These are phyloP conservation scores for Monilinia laxa DNA, from an alignment of 2,329 filamentous ascomycete species.

Conservation along the genomic window DNA sequence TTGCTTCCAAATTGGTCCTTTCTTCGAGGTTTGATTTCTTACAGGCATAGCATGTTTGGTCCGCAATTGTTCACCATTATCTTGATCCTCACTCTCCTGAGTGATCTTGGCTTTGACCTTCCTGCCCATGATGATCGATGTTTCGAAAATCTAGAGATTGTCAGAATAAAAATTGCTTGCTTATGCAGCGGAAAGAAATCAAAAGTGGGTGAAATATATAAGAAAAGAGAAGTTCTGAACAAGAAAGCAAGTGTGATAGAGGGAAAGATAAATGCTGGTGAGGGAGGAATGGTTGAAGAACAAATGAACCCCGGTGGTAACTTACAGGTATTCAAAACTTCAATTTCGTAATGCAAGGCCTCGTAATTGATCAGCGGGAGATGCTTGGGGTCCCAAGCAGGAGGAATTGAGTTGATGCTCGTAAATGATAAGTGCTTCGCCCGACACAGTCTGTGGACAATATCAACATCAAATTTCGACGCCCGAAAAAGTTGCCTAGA, in stretches of 20 bases:
- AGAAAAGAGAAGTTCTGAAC: background rate
- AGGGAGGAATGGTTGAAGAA: background rate
- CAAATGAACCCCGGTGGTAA: background rate
- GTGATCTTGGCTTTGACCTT: background rate
- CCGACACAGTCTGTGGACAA: background rate
- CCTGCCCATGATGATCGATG: background rate
- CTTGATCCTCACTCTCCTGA: background rate
- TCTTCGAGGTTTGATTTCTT: background rate
- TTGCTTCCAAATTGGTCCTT: slow-evolving; percentile 2
- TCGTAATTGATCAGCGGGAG: background rate
- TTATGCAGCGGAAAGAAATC: background rate
- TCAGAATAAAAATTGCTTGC: background rate
- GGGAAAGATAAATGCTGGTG: background rate
- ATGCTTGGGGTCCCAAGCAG: background rate
- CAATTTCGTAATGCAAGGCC: background rate
- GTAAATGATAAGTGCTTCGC: background rate
- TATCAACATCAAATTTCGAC: background rate
- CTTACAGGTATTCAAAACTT: background rate
- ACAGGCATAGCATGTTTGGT: background rate
- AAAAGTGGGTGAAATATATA: background rate
- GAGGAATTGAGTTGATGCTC: background rate
- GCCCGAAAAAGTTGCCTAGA: background rate
- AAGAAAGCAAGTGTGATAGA: background rate
- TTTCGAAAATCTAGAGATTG: background rate
- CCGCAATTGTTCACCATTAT: background rate